Evolutionary conservation across 768 basidiomycete species (phyloP).

Genomic region (Suillus alpinus): DNA sequence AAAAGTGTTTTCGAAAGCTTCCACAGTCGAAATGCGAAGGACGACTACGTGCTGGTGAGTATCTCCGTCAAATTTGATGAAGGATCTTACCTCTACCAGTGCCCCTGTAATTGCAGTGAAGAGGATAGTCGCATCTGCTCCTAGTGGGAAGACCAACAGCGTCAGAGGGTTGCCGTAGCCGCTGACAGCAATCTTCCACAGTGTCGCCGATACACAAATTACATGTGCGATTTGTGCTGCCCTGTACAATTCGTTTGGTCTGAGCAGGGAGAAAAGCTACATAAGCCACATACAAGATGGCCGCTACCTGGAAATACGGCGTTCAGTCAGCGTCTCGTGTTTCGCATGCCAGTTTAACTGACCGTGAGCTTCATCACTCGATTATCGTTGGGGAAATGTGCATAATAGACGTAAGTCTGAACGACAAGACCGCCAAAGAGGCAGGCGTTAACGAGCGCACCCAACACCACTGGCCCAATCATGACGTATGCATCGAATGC

Average conservation of each 20-base stretch:
- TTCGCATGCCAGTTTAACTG: neutral
- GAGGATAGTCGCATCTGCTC: neutral
- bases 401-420: constrained; percentile 15
- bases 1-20: neutral
- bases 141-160: neutral
- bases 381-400: constrained; percentile 8
- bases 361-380: constrained; percentile 6
- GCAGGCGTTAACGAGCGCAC: constrained; percentile 8
- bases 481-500: constrained; percentile 1
- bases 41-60: neutral
- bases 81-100: neutral
- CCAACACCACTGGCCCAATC: constrained; percentile 14
- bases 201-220: neutral
- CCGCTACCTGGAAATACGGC: neutral
- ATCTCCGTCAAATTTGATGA: neutral
- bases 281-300: constrained; percentile 1
- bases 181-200: neutral
- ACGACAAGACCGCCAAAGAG: constrained; percentile 13
- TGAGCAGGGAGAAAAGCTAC: neutral
- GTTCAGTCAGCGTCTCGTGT: neutral
- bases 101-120: neutral
- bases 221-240: neutral
- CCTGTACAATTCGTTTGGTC: neutral
- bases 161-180: neutral
- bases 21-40: constrained; percentile 2